Percentiles rank a stretch among this genome's conserved stretches.
These are phyloP conservation scores for Vickermania ingenoplastis DNA, from an alignment of 208 protist genomes.

Conservation along the genomic window DNA sequence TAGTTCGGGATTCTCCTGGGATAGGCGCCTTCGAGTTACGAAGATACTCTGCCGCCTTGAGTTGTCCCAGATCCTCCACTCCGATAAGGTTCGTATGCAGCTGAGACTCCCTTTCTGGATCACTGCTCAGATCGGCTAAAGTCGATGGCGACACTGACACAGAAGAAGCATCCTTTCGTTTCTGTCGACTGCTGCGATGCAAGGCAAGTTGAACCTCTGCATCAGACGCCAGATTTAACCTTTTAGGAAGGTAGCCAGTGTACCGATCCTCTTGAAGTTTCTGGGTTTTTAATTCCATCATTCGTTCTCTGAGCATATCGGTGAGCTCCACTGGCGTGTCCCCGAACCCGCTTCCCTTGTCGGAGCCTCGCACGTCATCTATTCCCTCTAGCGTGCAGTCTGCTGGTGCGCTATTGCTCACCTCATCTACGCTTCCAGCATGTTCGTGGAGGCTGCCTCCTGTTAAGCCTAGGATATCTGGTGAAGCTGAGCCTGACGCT, in stretches of 20 bases:
- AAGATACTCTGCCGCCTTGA: not conserved
- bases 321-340: slow-evolving; percentile 81
- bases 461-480: slow-evolving; percentile 66
- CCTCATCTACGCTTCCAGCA: slow-evolving; percentile 24
- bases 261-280: slow-evolving; percentile 65
- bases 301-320: slow-evolving; percentile 80
- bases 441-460: slow-evolving; percentile 43
- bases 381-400: slow-evolving; percentile 65
- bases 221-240: slow-evolving; percentile 20
- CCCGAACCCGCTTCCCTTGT: slow-evolving; percentile 34
- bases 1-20: not conserved
- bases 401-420: slow-evolving; percentile 60
- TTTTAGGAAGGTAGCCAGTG: slow-evolving; percentile 61
- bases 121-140: slow-evolving; percentile 30
- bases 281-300: slow-evolving; percentile 82
- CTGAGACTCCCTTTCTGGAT: not conserved
- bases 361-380: slow-evolving; percentile 9
- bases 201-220: not conserved
- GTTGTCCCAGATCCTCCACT: not conserved
- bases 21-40: not conserved
- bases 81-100: not conserved
- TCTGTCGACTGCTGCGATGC: not conserved
- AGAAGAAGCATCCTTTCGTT: slow-evolving; percentile 1
- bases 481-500: slow-evolving; percentile 26
- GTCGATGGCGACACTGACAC: slow-evolving; percentile 14